Conservation (phyloP, 345 rosid species). For the Acer negundo region DNA sequence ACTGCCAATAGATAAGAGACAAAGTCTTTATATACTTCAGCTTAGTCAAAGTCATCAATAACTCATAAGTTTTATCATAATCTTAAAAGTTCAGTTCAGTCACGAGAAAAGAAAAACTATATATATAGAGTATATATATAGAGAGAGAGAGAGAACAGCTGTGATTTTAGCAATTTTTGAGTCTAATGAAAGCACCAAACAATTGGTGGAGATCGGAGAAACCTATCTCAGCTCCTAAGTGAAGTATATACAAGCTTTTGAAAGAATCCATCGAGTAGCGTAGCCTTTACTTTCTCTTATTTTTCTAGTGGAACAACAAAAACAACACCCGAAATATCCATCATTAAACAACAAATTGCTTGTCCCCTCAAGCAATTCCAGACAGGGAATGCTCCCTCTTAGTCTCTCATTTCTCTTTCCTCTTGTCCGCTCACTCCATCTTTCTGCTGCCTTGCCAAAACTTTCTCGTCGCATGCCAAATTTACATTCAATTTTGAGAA, state of each 20-base stretch:
- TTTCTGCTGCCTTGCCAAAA: not conserved
- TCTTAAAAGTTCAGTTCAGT: too few species aligned
- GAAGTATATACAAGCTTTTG: conserved; percentile 29
- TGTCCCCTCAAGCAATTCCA: conserved; percentile 37
- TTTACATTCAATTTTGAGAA: not conserved
- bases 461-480: not conserved
- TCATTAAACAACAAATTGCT: conserved; percentile 23
- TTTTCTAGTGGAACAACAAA: conserved; percentile 23
- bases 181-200: conserved; percentile 14
- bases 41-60: too few species aligned
- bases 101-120: too few species aligned
- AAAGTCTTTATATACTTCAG: too few species aligned
- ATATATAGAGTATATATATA: too few species aligned
- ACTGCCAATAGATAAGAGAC: too few species aligned
- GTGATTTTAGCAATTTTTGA: not conserved
- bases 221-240: conserved; percentile 34
- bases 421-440: conserved; percentile 13
- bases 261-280: conserved; percentile 41
- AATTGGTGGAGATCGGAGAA: not conserved
- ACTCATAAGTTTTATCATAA: too few species aligned
- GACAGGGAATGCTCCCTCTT: conserved; percentile 32
- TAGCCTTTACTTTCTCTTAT: conserved; percentile 42
- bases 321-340: conserved; percentile 2
- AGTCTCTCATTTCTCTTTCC: conserved; percentile 19
- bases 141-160: not conserved